Base-by-base conservation (phyloP, 139 green algal species). In the Pseudopediastrum boryanum region DNA sequence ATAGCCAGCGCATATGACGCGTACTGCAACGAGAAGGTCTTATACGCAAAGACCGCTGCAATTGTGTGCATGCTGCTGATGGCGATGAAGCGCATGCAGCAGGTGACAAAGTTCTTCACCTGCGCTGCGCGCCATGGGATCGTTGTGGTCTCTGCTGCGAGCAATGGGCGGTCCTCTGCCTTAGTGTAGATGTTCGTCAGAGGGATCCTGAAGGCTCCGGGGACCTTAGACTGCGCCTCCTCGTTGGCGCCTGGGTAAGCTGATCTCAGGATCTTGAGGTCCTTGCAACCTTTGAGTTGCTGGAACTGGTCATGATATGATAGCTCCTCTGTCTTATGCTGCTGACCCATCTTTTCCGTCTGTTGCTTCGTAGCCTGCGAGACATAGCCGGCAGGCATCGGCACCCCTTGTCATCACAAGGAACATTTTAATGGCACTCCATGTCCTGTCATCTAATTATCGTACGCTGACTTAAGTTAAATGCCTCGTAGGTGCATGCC, bases 1-100 rank as follows among this genome's bases (percentile, higher is more conserved):
- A 78, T 82, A 31, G 41, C 79, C 41, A 83, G 59, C 71, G 92
- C 93, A 67, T 90, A 75, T n/a, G 63, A 84, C 38, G 92, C 65
- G 70, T 91, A 93, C 39, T 63, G 67, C 86, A 84, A 92, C 71
- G 83, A 89, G 80, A 93, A 91, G 13, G 84, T n/a, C n/a, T n/a
- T n/a, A n/a, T n/a, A n/a, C n/a, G 43, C 73, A 4, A 41, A 10
- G 3, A 41, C 21, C 16, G 36, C 1, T 13, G 61, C 43, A 12
- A 80, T 71, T 31, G 13, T 12, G 59, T 80, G 73, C 73, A 71
- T 71, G 8, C 38, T 43, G 10, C 39, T 21, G 43, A 80, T 80
- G 33, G 59, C 73, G 27, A 33, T 39, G 8, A 70, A 52, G 3
- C 73, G 46, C 73, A 72, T 72, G 29, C 43, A 25, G 59, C 73